These are phyloP conservation scores for Leishmania lainsoni DNA, from an alignment of 208 protist genomes.

Conservation along the genomic window DNA sequence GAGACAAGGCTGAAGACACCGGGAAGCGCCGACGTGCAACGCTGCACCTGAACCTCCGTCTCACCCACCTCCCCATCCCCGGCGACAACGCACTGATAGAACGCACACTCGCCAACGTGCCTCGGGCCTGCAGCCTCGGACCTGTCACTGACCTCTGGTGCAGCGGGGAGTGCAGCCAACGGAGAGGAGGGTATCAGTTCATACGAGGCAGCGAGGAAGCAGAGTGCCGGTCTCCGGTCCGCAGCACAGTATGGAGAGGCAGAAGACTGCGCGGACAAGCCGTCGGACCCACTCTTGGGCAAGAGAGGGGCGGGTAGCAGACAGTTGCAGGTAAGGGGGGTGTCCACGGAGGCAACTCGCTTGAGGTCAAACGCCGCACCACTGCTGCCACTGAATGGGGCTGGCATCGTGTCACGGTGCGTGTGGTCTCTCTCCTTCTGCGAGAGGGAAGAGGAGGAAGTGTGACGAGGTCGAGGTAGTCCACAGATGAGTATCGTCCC, in stretches of 20 bases:
- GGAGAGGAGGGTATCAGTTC: neutral
- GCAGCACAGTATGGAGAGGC: neutral
- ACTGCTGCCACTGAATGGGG: neutral
- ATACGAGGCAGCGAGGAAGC: slow-evolving; percentile 8
- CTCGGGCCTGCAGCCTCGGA: neutral
- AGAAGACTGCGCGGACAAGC: neutral
- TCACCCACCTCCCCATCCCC: neutral
- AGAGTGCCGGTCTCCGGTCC: neutral
- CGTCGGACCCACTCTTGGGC: neutral
- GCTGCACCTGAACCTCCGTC: neutral
- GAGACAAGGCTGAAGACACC: slow-evolving; percentile 72
- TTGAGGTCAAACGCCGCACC: neutral
- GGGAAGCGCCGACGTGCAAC: slow-evolving; percentile 29
- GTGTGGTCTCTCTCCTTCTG: neutral
- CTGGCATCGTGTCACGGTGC: neutral
- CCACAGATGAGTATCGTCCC: neutral
- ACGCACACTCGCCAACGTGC: slow-evolving; percentile 32
- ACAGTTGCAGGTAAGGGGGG: slow-evolving; percentile 73
- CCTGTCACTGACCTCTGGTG: neutral
- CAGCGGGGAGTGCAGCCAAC: neutral
- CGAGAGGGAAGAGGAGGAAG: slow-evolving; percentile 5
- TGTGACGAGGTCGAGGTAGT: neutral
- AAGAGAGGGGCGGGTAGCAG: slow-evolving; percentile 42
- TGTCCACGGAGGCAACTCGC: slow-evolving; percentile 13
- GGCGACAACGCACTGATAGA: neutral